Evolutionary conservation across 139 green algal genomes (phyloP), one percentile per base, ranked within the genome.

Genomic region (Picochlorum sp.): DNA sequence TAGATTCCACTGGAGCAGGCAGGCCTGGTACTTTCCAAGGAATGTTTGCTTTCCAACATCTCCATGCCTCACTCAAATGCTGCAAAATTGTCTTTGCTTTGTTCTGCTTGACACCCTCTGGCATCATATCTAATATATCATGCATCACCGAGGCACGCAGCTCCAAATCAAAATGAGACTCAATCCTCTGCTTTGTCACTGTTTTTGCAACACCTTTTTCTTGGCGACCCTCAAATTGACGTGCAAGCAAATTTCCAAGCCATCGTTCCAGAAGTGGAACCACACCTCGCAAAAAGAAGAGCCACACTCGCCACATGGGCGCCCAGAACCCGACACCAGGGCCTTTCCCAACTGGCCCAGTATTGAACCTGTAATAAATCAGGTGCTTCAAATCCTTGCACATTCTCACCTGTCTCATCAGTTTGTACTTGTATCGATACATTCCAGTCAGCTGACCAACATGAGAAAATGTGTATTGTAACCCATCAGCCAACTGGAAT

Each of bases 351-450:
- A 97, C 90, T 15, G 90, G 91, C 2, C 92, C 92, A 1, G 88
- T 95, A 87, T 99, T 98, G 85, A 98, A 98, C 62, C 94, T 83
- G 87, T 98, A 98, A 84, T 98, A 99, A 55, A 98, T 91, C 54
- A 98, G 81, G 79, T 98, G 94, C 86, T 98, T 98, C 31, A 98
- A 72, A 77, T 97, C 92, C 84, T 97, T 97, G 88, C 89, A 96
- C 87, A 95, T 96, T 71, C 94, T 88, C 66, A 99, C 95, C 84
- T 99, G 94, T 11, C 94, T 78, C 94, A 99, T 99, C 34, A 99
- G 85, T 65, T 90, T 83, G 84, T 98, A 98, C 85, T 98, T 98
- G 86, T 98, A 98, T 57, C 86, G 75, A 78, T 95, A 95, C 88
- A 95, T 96, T 66, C 85, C 86, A 15, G 94, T 99, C 47, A 99